Conservation (phyloP, 2,329 filamentous ascomycete genomes). For the Fusarium devonianum region DNA sequence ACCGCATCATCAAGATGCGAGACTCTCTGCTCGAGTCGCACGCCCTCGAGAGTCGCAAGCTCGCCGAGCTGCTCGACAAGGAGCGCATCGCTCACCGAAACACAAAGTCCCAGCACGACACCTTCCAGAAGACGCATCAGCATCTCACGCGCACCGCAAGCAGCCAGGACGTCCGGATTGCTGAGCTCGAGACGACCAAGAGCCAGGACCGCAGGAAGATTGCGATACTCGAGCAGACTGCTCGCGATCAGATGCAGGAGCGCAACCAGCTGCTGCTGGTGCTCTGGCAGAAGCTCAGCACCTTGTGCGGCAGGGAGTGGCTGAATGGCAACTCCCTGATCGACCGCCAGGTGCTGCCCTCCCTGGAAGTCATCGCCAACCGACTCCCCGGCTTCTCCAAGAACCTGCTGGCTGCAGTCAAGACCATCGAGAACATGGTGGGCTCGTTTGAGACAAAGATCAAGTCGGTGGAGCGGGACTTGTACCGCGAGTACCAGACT, state of each 20-base stretch:
- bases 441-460: conserved; percentile 80
- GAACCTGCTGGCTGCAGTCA: conserved; percentile 86
- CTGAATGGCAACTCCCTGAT: conserved; percentile 87
- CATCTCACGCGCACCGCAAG: conserved; percentile 86
- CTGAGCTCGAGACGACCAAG: conserved; percentile 84
- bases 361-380: conserved; percentile 83
- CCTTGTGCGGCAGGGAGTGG: conserved; percentile 91
- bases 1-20: conserved; percentile 86
- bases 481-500: conserved; percentile 89
- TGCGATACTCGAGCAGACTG: conserved; percentile 76
- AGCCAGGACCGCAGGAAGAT: conserved; percentile 81
- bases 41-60: conserved; percentile 82
- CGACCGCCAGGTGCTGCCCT: conserved; percentile 82
- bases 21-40: conserved; percentile 89
- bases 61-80: conserved; percentile 89
- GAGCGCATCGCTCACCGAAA: conserved; percentile 85
- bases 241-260: conserved; percentile 87
- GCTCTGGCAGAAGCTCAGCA: conserved; percentile 89
- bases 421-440: conserved; percentile 83
- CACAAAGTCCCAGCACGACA: conserved; percentile 87
- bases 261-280: conserved; percentile 86
- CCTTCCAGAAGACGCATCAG: conserved; percentile 84
- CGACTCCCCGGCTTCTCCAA: conserved; percentile 89
- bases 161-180: conserved; percentile 82
- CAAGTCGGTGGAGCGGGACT: conserved; percentile 83